Percentiles rank a stretch among this genome's conserved stretches.
Evolutionary conservation across 2,329 filamentous ascomycete species (phyloP).

Genomic region (Zymoseptoria brevis): DNA sequence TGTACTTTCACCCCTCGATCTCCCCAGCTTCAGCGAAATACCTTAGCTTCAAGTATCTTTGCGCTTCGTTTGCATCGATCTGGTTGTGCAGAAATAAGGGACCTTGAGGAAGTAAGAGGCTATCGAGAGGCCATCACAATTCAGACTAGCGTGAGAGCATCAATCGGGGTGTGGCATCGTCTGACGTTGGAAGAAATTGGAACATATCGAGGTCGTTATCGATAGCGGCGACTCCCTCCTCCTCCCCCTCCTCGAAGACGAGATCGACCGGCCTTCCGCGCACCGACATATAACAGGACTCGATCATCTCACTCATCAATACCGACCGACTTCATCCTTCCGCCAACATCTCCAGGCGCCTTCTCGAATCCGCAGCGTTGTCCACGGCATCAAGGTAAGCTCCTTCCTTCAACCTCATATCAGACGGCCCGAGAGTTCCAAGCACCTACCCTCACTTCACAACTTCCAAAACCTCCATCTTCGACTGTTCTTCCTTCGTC

Average conservation of each 20-base stretch:
- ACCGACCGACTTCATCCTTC: background rate
- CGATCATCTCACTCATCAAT: constrained; percentile 6
- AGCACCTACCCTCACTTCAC: constrained; percentile 6
- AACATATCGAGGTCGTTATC: background rate
- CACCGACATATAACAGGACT: constrained; percentile 7
- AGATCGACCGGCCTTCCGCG: background rate
- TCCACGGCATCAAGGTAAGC: constrained; percentile 11
- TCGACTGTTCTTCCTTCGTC: constrained; percentile 12
- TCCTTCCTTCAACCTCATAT: constrained; percentile 9
- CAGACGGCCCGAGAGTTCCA: background rate
- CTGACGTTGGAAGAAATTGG: background rate
- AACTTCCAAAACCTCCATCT: background rate
- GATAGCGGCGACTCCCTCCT: background rate
- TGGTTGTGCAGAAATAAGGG: background rate
- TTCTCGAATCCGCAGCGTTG: background rate
- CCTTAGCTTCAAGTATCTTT: background rate
- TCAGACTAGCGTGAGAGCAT: background rate
- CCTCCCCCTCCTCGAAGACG: background rate
- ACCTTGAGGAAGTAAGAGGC: background rate
- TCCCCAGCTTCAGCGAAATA: background rate
- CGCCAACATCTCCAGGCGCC: background rate
- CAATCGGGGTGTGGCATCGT: background rate
- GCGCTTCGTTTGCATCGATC: background rate
- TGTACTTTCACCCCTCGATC: background rate
- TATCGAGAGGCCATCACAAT: background rate